Evolutionary conservation across 2,329 filamentous ascomycete genomes (phyloP), one percentile per base, ranked within the genome.

Genomic region (Furcasterigmium furcatum): DNA sequence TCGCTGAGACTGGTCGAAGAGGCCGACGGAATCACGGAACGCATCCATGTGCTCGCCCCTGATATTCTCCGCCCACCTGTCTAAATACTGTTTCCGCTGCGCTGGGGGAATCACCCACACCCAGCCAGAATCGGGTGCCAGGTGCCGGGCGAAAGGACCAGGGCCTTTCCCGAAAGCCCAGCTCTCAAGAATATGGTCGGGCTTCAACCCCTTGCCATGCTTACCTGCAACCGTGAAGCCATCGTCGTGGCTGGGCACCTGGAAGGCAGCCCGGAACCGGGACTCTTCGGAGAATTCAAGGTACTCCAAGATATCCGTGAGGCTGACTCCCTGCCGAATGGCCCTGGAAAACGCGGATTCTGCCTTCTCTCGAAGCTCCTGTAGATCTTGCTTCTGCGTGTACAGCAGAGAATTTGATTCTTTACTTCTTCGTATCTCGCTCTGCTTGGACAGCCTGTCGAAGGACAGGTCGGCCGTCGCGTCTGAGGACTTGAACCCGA

Each of bases 401-500:
- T 74, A 48, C n/a, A 82, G 72, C 12, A 73, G 57, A 0, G 42
- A 5, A 67, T 68, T 75, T 2, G 64, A 59, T 3, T 53, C 35
- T 2, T n/a, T 25, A 6, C 55, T 63, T 4, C 64, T 59, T n/a
- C 48, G 61, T 43, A 63, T 70, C 2, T 30, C 53, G 1, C 46
- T 56, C 1, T 49, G 50, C 43, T 29, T 43, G 2, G 45, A 34
- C 1, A 77, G 72, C 19, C 69, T 63, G 0, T 58, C 67, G 1
- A 87, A 58, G 3, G 58, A 68, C 0, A 87, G 61, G 0, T 52
- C 41, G 3, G 66, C 63, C 0, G 82, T 87, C 4, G 61, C 58
- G 0, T 55, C 21, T 0, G 74, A 80, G 0, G 56, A 77, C 49
- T 87, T 87, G 0, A 74, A 74, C 0, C 86, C 86, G 0, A 90